Conservation (phyloP, 2,329 filamentous ascomycete species). For the Paramyrothecium sp. region DNA sequence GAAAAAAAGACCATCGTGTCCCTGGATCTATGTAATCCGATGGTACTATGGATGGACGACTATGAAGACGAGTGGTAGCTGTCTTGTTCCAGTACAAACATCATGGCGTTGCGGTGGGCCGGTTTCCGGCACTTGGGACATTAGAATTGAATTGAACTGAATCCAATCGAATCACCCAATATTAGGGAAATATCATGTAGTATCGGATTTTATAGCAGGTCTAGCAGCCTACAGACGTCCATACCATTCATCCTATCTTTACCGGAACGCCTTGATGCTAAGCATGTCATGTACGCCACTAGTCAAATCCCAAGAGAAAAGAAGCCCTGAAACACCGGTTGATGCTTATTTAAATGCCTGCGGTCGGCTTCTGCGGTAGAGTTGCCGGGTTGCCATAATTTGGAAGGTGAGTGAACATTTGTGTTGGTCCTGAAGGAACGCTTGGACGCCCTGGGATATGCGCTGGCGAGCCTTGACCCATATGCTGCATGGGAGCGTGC, state of each 20-base stretch:
- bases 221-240: slow-evolving; percentile 25
- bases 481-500: slow-evolving; percentile 37
- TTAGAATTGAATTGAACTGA: slow-evolving; percentile 32
- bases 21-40: slow-evolving; percentile 4
- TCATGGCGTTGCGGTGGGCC: slow-evolving; percentile 37
- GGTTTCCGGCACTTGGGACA: slow-evolving; percentile 27
- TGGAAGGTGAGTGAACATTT: slow-evolving; percentile 51
- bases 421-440: slow-evolving; percentile 39
- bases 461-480: slow-evolving; percentile 39
- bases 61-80: slow-evolving; percentile 24
- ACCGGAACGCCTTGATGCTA: slow-evolving; percentile 38
- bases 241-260: slow-evolving; percentile 29
- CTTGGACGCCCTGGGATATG: slow-evolving; percentile 47
- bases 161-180: slow-evolving; percentile 19
- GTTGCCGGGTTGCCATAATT: slow-evolving; percentile 60
- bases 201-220: slow-evolving; percentile 28
- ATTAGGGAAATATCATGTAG: slow-evolving; percentile 17
- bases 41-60: slow-evolving; percentile 16
- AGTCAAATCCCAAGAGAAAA: neutral
- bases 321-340: slow-evolving; percentile 19
- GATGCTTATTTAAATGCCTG: slow-evolving; percentile 41
- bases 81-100: slow-evolving; percentile 30
- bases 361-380: slow-evolving; percentile 57
- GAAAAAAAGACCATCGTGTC: slow-evolving; percentile 10
- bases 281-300: slow-evolving; percentile 32